Conservation (phyloP, 495 filamentous ascomycete species). For the Aspergillus nidulans region DNA sequence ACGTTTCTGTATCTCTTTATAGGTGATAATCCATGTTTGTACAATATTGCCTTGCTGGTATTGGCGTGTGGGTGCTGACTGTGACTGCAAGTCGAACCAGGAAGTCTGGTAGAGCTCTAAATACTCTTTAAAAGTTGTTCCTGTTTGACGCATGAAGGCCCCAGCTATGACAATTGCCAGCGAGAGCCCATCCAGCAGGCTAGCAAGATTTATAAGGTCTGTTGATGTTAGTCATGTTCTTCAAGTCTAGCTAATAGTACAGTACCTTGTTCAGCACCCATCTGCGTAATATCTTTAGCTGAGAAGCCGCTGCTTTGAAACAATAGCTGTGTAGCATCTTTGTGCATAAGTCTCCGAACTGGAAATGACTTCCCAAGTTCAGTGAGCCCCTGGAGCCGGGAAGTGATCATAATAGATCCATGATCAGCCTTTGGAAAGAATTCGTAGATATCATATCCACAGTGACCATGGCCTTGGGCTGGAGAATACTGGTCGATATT, state of each 20-base stretch:
- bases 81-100: slow-evolving; percentile 34
- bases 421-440: slow-evolving; percentile 35
- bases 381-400: slow-evolving; percentile 27
- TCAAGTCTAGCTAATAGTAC: neutral
- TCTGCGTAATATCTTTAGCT: neutral
- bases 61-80: slow-evolving; percentile 24
- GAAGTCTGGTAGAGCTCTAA: slow-evolving; percentile 35
- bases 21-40: slow-evolving; percentile 45
- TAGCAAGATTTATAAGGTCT: slow-evolving; percentile 21
- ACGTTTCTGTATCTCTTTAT: slow-evolving; percentile 31
- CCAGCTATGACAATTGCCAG: slow-evolving; percentile 41
- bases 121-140: slow-evolving; percentile 31
- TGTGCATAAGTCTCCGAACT: slow-evolving; percentile 17
- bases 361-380: slow-evolving; percentile 26
- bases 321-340: slow-evolving; percentile 22
- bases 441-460: slow-evolving; percentile 29
- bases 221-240: slow-evolving; percentile 15
- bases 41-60: slow-evolving; percentile 36
- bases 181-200: slow-evolving; percentile 36
- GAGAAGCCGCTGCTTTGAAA: slow-evolving; percentile 17
- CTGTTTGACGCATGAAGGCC: slow-evolving; percentile 36
- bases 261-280: neutral
- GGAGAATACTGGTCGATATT: slow-evolving; percentile 38
- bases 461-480: slow-evolving; percentile 7
- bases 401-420: slow-evolving; percentile 40